Conservation (phyloP, 208 protist genomes). For the Wallacemonas collosoma region DNA sequence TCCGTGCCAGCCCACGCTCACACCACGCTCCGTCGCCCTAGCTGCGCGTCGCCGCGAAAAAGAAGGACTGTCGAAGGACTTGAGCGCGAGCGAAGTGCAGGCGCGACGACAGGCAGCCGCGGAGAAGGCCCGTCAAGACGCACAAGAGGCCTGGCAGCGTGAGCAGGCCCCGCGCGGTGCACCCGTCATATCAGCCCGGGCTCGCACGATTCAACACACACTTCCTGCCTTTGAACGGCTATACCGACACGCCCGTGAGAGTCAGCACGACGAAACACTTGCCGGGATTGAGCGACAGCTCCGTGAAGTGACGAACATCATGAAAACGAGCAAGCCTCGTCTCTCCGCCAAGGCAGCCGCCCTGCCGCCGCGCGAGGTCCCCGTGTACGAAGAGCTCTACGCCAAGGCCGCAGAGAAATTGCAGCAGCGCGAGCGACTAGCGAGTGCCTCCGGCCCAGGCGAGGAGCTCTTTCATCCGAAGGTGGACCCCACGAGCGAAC, state of each 20-base stretch:
- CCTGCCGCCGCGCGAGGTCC: constrained; percentile 17
- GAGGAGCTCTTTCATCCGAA: constrained; percentile 32
- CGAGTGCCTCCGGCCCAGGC: not conserved
- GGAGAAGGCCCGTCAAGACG: constrained; percentile 22
- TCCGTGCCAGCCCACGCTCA: constrained; percentile 19
- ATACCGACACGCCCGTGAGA: constrained; percentile 35
- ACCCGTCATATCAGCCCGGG: constrained; percentile 25
- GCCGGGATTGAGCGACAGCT: constrained; percentile 18
- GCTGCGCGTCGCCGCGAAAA: constrained; percentile 21
- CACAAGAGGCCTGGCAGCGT: constrained; percentile 10
- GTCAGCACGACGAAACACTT: constrained; percentile 15
- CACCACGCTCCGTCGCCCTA: constrained; percentile 27
- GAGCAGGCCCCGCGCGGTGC: not conserved
- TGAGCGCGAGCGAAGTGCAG: constrained; percentile 24
- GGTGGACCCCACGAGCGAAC: constrained; percentile 44
- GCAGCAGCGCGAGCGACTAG: not conserved
- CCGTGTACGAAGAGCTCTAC: constrained; percentile 50
- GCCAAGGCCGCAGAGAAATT: constrained; percentile 23
- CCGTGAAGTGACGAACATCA: constrained; percentile 16
- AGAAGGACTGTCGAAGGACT: constrained; percentile 9
- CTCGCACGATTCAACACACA: constrained; percentile 24
- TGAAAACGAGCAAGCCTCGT: constrained; percentile 9
- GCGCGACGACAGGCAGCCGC: constrained; percentile 20
- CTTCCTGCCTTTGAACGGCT: constrained; percentile 35
- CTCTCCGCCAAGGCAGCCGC: constrained; percentile 40